Base-by-base conservation (phyloP, 2,329 filamentous ascomycete species). In the Sphaerostilbella broomeana region DNA sequence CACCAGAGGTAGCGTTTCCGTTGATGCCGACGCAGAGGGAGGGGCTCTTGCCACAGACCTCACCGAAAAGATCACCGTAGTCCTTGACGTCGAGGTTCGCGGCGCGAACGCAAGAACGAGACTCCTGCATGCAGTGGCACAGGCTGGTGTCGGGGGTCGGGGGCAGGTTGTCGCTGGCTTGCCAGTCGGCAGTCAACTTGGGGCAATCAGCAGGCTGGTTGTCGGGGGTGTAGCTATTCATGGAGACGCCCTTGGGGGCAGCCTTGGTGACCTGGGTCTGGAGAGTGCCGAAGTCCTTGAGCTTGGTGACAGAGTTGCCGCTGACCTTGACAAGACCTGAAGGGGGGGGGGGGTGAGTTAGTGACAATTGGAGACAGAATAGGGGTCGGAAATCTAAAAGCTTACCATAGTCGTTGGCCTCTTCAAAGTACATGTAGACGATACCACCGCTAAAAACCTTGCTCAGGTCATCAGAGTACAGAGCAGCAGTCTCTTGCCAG, bases 391-490 rank as follows among this genome's bases (percentile, higher is more conserved):
- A 5, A 2, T 15, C 3, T 20, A 11, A 54, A 47, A 53, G 54
- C 70, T 51, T 65, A 75, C 84, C 92, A 57, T 86, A 98, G 61
- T 95, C 70, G 70, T 97, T 97, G 36, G 57, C 68, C 63, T 95
- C 89, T 70, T 95, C 75, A 70, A 88, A 90, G 72, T 92, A 98
- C 87, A 95, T 94, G 77, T 97, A 98, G 61, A 97, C 88, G 51
- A 98, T 95, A 66, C 90, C 92, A 53, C 92, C 92, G 41, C 86
- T 94, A 79, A 92, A 92, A 57, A 95, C 86, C 8, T 65, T 63
- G 19, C 79, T 84, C 92, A 98, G 98, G 45, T 88, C 60, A 44
- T 72, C 59, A 38, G 81, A 79, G 67, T 85, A 98, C 8, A 98
- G 78, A 38, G 84, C 82, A 30, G 67, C 71, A 29, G 94, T 89